Base-by-base conservation (phyloP, 768 basidiomycete genomes). In the Collybia sordida region DNA sequence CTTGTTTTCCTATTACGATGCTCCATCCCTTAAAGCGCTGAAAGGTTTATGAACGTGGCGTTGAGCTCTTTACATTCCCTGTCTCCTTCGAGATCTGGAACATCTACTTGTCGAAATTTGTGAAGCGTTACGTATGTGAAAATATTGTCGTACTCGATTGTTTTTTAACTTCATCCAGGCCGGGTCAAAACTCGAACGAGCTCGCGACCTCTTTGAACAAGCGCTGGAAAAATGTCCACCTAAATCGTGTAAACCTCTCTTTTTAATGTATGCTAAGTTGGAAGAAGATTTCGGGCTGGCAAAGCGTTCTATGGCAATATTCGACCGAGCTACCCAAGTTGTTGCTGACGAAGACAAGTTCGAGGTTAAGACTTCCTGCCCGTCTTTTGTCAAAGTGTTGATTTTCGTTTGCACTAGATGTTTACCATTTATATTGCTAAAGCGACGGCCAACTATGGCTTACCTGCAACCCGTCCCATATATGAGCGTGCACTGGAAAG, bases 31-130 rank as follows among this genome's bases (percentile, higher is more conserved):
- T 36, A 14, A 28, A 28, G 11, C 9, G 24, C 24, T 34, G 34
- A 4, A 42, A 90, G 89, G 88, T 96, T 21, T 99, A 98, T 64
- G 97, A 98, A 65, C 86, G 95, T 21, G 97, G 97, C 41, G 93
- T 96, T 8, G 96, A 98, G 56, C 73, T 98, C 24, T 98, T 98
- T 75, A 96, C 95, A 7, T 98, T 92, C 78, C 97, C 97, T 0
- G 85, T 98, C 53, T 95, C 93, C 3, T 98, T 98, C 67, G 97
- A 99, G 70, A 86, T 99, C 55, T 98, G 97, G 96, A 98, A 99
- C 66, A 97, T 97, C 46, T 99, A 98, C 67, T 72, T 99, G 17
- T 87, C 92, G 38, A 98, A 98, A 69, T 99, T 99, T 65, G 82
- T 95, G 51, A 94, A 93, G 69, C 90, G 97, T 70, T 98, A 95